Evolutionary conservation across 352 stramenopile species (phyloP).

Genomic region (Phytophthora aleatoria): DNA sequence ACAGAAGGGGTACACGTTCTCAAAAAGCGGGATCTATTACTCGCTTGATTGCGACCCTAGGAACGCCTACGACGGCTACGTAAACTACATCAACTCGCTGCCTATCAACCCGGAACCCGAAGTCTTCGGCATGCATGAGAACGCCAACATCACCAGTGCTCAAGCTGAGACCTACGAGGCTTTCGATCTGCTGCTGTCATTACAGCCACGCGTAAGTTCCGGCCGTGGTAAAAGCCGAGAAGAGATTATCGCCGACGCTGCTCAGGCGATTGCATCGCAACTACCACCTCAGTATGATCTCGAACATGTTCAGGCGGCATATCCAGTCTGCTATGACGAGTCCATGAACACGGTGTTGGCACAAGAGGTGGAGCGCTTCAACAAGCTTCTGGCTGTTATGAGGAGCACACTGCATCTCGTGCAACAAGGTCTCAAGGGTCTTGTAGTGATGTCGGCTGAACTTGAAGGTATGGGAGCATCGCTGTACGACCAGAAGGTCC

Average conservation of each 20-base stretch:
- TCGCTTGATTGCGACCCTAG: slow-evolving; percentile 67
- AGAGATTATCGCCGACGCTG: slow-evolving; percentile 87
- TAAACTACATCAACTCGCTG: slow-evolving; percentile 94
- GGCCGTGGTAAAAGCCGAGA: slow-evolving; percentile 85
- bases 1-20: slow-evolving; percentile 79
- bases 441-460: slow-evolving; percentile 90
- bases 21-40: slow-evolving; percentile 72
- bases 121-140: slow-evolving; percentile 95
- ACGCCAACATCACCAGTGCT: slow-evolving; percentile 94
- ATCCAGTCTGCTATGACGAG: slow-evolving; percentile 90
- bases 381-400: slow-evolving; percentile 85
- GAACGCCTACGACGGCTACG: slow-evolving; percentile 83
- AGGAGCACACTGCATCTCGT: slow-evolving; percentile 82
- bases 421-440: slow-evolving; percentile 87
- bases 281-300: slow-evolving; percentile 84
- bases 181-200: slow-evolving; percentile 88
- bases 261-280: slow-evolving; percentile 81
- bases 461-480: slow-evolving; percentile 87
- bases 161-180: slow-evolving; percentile 90
- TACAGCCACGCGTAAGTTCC: slow-evolving; percentile 82
- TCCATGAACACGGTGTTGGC: slow-evolving; percentile 94
- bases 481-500: slow-evolving; percentile 90
- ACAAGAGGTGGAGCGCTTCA: slow-evolving; percentile 92
- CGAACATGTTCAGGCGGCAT: slow-evolving; percentile 83
- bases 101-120: slow-evolving; percentile 92